Evolutionary conservation across 106 monocot genomes (phyloP).

Genomic region (Alisma plantagoaquatica): DNA sequence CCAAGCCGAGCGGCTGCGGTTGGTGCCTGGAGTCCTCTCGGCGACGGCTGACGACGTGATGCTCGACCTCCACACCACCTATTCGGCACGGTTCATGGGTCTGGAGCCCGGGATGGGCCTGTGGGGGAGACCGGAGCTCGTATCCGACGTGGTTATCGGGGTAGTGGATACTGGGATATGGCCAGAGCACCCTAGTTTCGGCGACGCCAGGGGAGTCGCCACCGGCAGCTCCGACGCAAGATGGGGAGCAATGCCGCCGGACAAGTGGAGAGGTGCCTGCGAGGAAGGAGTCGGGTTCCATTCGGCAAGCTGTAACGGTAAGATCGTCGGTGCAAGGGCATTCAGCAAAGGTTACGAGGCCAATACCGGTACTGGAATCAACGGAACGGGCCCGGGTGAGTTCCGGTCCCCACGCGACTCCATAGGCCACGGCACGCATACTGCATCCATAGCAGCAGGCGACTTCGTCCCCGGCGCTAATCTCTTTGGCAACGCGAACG

Average conservation of each 20-base stretch:
- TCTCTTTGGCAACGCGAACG: conserved; percentile 19
- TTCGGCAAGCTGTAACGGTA: conserved; percentile 13
- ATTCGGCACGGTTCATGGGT: conserved; percentile 20
- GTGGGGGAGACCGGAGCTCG: not conserved
- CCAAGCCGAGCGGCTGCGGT: not conserved
- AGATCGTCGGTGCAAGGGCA: conserved; percentile 18
- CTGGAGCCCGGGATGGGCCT: conserved; percentile 11
- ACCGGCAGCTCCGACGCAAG: too few species aligned
- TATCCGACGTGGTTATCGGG: conserved; percentile 10
- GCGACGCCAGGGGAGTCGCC: not conserved
- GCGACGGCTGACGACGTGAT: conserved; percentile 4
- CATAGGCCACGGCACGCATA: conserved; percentile 41
- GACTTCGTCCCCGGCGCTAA: conserved; percentile 9
- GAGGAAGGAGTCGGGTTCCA: conserved; percentile 14
- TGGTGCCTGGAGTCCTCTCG: conserved; percentile 2
- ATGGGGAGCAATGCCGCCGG: not conserved
- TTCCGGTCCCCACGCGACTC: conserved; percentile 28
- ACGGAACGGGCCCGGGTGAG: conserved; percentile 14
- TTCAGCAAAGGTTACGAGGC: conserved; percentile 28
- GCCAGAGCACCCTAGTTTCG: conserved; percentile 17
- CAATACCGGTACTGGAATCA: conserved; percentile 4
- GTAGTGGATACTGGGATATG: conserved; percentile 21
- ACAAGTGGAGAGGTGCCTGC: conserved; percentile 6
- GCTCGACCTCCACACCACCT: conserved; percentile 15
- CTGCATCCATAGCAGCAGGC: conserved; percentile 34